phyloP scores from a whole-genome alignment of 2,329 filamentous ascomycete genomes.

The Apiospora phragmitis region DNA sequence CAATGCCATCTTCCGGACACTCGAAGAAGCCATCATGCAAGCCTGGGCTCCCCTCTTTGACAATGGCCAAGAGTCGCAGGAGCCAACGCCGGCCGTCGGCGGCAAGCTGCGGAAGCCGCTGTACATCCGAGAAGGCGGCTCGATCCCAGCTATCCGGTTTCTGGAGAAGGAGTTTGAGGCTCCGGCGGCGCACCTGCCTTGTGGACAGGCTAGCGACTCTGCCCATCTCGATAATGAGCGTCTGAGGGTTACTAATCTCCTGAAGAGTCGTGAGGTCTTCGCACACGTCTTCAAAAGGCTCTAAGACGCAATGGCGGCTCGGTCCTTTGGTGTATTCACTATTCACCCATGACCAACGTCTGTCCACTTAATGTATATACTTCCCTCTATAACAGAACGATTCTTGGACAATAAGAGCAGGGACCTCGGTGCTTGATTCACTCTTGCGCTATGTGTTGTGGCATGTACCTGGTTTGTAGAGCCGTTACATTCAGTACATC shows the following conservation, averaged over 20 bases:
- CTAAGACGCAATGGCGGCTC: conserved; percentile 26
- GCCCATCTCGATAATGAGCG: conserved; percentile 96
- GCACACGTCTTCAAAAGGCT: conserved; percentile 77
- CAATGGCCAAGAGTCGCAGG: neutral
- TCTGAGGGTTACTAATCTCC: conserved; percentile 81
- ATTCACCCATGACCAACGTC: neutral
- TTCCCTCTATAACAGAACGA: neutral
- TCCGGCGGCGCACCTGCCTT: conserved; percentile 88
- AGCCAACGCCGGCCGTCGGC: conserved; percentile 13
- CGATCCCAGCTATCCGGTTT: conserved; percentile 91
- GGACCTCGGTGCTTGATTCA: neutral
- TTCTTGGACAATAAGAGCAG: neutral
- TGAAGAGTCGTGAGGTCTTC: conserved; percentile 92
- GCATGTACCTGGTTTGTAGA: too few species aligned
- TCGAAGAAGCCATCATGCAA: conserved; percentile 81
- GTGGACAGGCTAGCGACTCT: conserved; percentile 89
- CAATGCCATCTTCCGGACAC: conserved; percentile 86
- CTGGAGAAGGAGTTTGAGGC: conserved; percentile 92
- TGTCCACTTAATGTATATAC: neutral
- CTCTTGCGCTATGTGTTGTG: too few species aligned
- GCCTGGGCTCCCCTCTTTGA: conserved; percentile 70
- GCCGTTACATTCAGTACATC: too few species aligned
- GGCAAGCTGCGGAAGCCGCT: conserved; percentile 63
- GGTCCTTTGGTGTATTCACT: neutral
- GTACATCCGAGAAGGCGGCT: conserved; percentile 94